These are phyloP conservation scores for Ashbya aceris DNA, from an alignment of 1,139 yeast genomes.

Conservation along the genomic window DNA sequence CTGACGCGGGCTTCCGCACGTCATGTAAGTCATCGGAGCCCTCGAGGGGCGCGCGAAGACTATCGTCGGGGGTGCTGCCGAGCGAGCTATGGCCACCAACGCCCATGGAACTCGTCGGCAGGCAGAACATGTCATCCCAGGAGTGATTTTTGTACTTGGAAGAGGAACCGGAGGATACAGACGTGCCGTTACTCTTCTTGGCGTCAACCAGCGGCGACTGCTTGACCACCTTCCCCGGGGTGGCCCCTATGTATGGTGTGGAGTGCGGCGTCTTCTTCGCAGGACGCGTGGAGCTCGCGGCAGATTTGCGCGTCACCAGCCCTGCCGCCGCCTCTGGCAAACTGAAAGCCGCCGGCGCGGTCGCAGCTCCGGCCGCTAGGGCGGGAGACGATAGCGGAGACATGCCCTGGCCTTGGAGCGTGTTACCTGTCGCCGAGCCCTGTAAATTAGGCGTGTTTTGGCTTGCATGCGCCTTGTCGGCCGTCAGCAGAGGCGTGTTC, in stretches of 20 bases:
- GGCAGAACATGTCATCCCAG: slow-evolving; percentile 25
- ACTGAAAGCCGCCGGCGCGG: slow-evolving; percentile 13
- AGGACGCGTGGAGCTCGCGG: background rate
- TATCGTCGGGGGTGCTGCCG: slow-evolving; percentile 7
- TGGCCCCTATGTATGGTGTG: slow-evolving; percentile 12
- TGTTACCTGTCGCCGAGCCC: slow-evolving; percentile 2
- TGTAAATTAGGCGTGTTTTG: slow-evolving; percentile 13
- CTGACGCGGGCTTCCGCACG: slow-evolving; percentile 12
- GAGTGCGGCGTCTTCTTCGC: slow-evolving; percentile 9
- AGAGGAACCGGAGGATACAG: slow-evolving; percentile 1
- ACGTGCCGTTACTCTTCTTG: slow-evolving; percentile 4
- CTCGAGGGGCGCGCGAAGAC: slow-evolving; percentile 5
- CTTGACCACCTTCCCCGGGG: slow-evolving; percentile 21
- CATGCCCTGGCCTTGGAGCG: slow-evolving; percentile 5
- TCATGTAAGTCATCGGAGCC: slow-evolving; percentile 7
- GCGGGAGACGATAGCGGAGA: slow-evolving; percentile 28
- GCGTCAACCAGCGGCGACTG: slow-evolving; percentile 23
- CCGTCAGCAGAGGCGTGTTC: slow-evolving; percentile 15
- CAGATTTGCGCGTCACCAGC: slow-evolving; percentile 11
- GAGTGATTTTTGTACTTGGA: slow-evolving; percentile 8
- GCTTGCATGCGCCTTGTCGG: slow-evolving; percentile 5
- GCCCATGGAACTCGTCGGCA: slow-evolving; percentile 23
- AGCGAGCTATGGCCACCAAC: slow-evolving; percentile 7
- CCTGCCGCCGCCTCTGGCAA: slow-evolving; percentile 20
- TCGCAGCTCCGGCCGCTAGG: slow-evolving; percentile 15